A percentile compares a stretch with the other conserved stretches of the same genome.
Conservation (phyloP, 257 asterid genomes). For the Striga asiatica region DNA sequence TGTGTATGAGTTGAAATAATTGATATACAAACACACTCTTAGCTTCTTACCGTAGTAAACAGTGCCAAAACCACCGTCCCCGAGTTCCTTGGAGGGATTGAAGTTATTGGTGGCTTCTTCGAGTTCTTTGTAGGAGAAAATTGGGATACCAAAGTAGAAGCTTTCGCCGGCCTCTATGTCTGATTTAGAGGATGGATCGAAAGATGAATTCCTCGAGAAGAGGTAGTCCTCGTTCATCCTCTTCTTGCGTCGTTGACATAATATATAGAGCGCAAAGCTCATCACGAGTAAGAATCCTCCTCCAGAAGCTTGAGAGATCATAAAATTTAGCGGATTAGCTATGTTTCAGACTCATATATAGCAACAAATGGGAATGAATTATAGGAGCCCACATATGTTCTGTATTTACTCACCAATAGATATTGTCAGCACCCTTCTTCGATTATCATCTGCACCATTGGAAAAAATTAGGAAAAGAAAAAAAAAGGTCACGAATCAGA, state of each 20-base stretch:
- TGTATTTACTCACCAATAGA: neutral
- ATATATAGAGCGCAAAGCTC: conserved; percentile 2
- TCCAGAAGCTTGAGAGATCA: conserved; percentile 23
- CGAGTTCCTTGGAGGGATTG: conserved; percentile 51
- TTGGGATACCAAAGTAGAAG: conserved; percentile 37
- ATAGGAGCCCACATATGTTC: too few relatives aligned
- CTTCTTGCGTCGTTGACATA: conserved; percentile 27
- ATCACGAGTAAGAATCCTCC: conserved; percentile 18
- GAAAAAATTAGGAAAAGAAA: neutral
- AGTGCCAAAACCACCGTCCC: conserved; percentile 79
- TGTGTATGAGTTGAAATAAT: too few relatives aligned
- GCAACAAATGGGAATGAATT: neutral
- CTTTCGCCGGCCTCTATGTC: conserved; percentile 36
- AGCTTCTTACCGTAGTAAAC: conserved; percentile 56
- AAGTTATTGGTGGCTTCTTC: conserved; percentile 47
- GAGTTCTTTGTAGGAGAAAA: conserved; percentile 56
- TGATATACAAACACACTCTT: neutral
- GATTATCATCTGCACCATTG: neutral
- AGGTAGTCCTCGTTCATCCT: conserved; percentile 12
- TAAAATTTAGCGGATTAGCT: neutral
- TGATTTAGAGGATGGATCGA: conserved; percentile 27
- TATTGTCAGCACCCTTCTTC: neutral
- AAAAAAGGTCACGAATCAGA: neutral
- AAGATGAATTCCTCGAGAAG: conserved; percentile 29
- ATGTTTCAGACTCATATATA: neutral